These are phyloP conservation scores for Apophysomyces elegans DNA, from an alignment of 371 early-diverging fungal genomes.

Conservation along the genomic window DNA sequence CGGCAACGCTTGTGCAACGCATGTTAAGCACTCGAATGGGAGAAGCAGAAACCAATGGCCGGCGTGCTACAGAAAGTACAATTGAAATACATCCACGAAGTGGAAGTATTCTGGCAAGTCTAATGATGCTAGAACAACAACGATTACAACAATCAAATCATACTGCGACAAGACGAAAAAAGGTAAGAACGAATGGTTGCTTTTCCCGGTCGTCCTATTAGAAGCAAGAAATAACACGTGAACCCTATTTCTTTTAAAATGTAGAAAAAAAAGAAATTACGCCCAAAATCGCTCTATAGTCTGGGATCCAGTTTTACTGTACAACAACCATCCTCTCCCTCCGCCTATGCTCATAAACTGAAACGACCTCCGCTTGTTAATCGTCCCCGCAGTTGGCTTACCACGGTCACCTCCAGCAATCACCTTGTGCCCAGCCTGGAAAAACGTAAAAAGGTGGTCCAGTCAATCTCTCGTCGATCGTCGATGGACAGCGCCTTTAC, in stretches of 20 bases:
- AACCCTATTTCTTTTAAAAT: background rate
- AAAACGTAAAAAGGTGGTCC: constrained; percentile 30
- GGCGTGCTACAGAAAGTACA: constrained; percentile 9
- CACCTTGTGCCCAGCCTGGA: constrained; percentile 48
- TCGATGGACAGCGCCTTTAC: constrained; percentile 46
- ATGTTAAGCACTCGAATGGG: constrained; percentile 28
- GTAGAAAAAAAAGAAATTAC: constrained; percentile 7
- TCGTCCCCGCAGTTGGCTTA: constrained; percentile 42
- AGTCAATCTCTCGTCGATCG: constrained; percentile 38
- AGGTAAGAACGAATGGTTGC: constrained; percentile 8
- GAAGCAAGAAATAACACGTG: background rate
- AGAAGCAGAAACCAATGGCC: background rate
- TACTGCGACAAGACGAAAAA: background rate
- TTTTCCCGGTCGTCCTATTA: background rate
- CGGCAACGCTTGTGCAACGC: constrained; percentile 40
- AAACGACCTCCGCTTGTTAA: constrained; percentile 26
- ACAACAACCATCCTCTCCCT: background rate
- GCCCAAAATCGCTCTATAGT: background rate
- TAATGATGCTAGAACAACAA: constrained; percentile 43
- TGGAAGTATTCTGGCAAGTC: constrained; percentile 39
- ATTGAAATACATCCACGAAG: constrained; percentile 18
- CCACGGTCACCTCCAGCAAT: constrained; percentile 30
- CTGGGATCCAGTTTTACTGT: background rate
- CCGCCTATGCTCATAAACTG: background rate
- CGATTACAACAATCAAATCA: constrained; percentile 4